Base-by-base conservation (phyloP, 768 basidiomycete genomes). In the Wakefieldia striispora region DNA sequence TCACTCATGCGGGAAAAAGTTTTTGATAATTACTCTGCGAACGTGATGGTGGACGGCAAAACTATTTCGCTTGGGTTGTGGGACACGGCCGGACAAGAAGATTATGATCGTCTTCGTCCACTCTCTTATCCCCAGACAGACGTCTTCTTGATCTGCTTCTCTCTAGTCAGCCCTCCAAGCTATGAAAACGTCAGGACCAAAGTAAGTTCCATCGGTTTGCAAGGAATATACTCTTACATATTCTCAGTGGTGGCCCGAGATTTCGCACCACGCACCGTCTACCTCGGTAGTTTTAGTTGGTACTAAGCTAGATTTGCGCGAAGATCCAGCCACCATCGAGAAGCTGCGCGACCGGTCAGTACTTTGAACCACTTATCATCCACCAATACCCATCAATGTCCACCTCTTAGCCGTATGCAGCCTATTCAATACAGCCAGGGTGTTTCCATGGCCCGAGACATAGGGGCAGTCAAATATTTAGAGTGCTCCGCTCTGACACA, bases 81-180 rank as follows among this genome's bases (percentile, higher is more conserved):
- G 97, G 97, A 99, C 80, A 99, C 97, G n/a, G 97, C 97, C 31
- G 97, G 97, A 58, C 97, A 99, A 73, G 97, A 99, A 72, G 95
- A 99, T 76, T 99, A 95, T 68, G 93, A 95, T 74, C 88, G 97
- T 38, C 88, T 99, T 60, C 86, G 97, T 60, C 97, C 97, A 44
- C 81, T 99, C 61, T 95, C 92, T 55, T 99, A 99, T 74, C 97
- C 97, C 21, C 97, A 98, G 73, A 98, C 97, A 37, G 95, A 99
- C 70, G 94, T 99, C 51, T 99, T 99, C 77, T 78, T 99, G 72
- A 95, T 99, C 68, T 99, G 97, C 71, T 99, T 99, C 77, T 95
- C 93, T 42, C 82, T 99, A 54, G 95, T 98, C 67, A 92, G 90
- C 65, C 97, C 97, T 33, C 95, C 97, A 20, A 93, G 90, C 72